phyloP scores from a whole-genome alignment of 2,329 filamentous ascomycete species.

The Seiridium unicorne region DNA sequence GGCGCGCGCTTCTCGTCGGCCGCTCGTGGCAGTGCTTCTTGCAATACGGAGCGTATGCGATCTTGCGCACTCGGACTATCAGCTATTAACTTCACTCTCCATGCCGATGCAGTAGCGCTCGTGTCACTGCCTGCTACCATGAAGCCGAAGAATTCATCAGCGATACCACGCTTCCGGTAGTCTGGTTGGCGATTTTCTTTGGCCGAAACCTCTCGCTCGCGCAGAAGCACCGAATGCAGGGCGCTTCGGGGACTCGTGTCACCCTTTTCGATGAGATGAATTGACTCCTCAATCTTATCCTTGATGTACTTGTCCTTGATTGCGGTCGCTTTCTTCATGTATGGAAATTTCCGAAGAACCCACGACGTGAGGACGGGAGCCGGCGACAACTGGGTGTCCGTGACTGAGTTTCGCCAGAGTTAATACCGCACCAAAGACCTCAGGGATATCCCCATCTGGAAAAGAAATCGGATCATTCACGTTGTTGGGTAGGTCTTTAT shows the following conservation, averaged over 20 bases:
- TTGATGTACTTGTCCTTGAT: constrained; percentile 28
- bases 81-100: constrained; percentile 27
- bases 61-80: constrained; percentile 22
- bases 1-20: constrained; percentile 17
- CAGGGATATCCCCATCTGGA: constrained; percentile 14
- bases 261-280: constrained; percentile 15
- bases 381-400: constrained; percentile 26
- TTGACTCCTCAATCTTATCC: constrained; percentile 15
- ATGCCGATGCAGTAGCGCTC: constrained; percentile 23
- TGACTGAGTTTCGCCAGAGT: constrained; percentile 24
- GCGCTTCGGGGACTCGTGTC: constrained; percentile 23
- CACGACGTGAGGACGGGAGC: constrained; percentile 24
- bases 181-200: constrained; percentile 23
- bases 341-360: constrained; percentile 24
- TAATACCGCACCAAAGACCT: constrained; percentile 20
- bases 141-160: constrained; percentile 29
- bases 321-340: constrained; percentile 24
- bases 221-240: constrained; percentile 29
- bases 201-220: constrained; percentile 26
- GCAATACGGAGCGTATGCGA: constrained; percentile 22
- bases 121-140: constrained; percentile 32
- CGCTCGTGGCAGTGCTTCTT: constrained; percentile 13
- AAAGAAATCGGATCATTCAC: constrained; percentile 19
- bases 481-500: constrained; percentile 3
- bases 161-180: constrained; percentile 20